Evolutionary conservation across 495 filamentous ascomycete species (phyloP).

Genomic region (Hapsidospora chrysogenum): DNA sequence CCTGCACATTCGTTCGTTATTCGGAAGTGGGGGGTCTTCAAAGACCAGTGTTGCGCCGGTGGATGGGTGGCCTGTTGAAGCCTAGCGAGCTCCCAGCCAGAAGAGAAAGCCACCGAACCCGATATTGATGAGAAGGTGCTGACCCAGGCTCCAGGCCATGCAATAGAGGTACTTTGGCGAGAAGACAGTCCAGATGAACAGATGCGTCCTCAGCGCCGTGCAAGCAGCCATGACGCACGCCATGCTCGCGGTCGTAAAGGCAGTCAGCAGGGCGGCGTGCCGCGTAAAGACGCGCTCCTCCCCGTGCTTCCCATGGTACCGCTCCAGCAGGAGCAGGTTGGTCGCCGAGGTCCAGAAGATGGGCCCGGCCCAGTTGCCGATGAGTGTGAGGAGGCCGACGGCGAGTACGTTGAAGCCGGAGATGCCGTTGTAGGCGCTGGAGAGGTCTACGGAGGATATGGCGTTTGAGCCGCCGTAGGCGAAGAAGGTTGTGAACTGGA

Average conservation of each 20-base stretch:
- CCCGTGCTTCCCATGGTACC: slow-evolving; percentile 1
- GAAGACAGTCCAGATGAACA: slow-evolving; percentile 99
- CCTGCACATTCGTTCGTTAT: no score
- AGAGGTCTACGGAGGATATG: slow-evolving; percentile 75
- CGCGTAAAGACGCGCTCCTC: slow-evolving; percentile 12
- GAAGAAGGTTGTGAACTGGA: slow-evolving; percentile 71
- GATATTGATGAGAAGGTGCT: slow-evolving; percentile 59
- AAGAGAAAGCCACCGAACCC: slow-evolving; percentile 37
- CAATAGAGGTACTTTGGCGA: slow-evolving; percentile 89
- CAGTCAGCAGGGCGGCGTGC: slow-evolving; percentile 45
- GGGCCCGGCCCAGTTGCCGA: slow-evolving; percentile 81
- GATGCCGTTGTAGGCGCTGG: slow-evolving; percentile 71
- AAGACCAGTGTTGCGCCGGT: no score
- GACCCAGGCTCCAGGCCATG: slow-evolving; percentile 71
- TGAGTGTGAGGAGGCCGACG: slow-evolving; percentile 68
- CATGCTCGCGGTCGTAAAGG: slow-evolving; percentile 42
- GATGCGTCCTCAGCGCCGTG: slow-evolving; percentile 63
- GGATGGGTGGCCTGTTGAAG: not conserved
- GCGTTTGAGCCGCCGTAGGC: slow-evolving; percentile 83
- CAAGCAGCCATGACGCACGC: slow-evolving; percentile 79
- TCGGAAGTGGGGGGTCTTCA: no score
- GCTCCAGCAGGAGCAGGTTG: slow-evolving; percentile 32
- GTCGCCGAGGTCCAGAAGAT: slow-evolving; percentile 67
- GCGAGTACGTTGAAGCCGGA: slow-evolving; percentile 45
- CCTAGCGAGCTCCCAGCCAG: slow-evolving; percentile 23